Base-by-base conservation (phyloP, 2,329 filamentous ascomycete species). In the Esteya vermicola region DNA sequence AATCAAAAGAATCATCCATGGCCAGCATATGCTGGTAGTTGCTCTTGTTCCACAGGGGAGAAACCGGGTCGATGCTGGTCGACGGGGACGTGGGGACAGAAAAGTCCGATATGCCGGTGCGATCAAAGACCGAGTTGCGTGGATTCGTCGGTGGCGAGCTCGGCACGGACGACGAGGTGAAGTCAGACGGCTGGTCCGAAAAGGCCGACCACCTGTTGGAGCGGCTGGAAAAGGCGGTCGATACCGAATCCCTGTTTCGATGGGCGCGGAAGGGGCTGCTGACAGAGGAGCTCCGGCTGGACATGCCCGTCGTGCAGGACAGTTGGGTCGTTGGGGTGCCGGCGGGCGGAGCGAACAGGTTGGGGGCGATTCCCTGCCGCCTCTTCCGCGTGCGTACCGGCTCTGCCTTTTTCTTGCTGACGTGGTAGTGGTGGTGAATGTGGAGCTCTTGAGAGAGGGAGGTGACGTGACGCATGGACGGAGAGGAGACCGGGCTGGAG, bases 381-480 rank as follows among this genome's bases (percentile, higher is more conserved):
- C 79, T 81, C 61, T 85, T 93, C 61, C 77, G 84, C 9, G 72
- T 64, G 44, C 77, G 77, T 48, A 72, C 72, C 14, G 57, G 53
- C 43, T 82, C 77, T 18, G 70, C 65, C 54, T 76, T 78, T 39
- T 70, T 61, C 1, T 76, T 63, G 10, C 79, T n/a, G 36, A 43
- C 23, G 49, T 95, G 86, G 54, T 94, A 94, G 55, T 96, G 89
- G 52, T 96, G 88, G 53, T 96, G 89, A 34, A 96, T 83, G 51
- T 95, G 89, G 13, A 95, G 63, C 51, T 91, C 84, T 51, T 84
- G 81, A 0, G 81, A 79, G 3, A 71, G 48, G 16, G 57, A 61
- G 25, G 61, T 42, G 9, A 35, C 25, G 21, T 48, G 49, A 10
- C 40, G 48, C 35, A 44, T 36, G 45, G 39, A 46, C 42, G 39